Base-by-base conservation (phyloP, 2,329 filamentous ascomycete genomes). In the Hymenoscyphus linearis region DNA sequence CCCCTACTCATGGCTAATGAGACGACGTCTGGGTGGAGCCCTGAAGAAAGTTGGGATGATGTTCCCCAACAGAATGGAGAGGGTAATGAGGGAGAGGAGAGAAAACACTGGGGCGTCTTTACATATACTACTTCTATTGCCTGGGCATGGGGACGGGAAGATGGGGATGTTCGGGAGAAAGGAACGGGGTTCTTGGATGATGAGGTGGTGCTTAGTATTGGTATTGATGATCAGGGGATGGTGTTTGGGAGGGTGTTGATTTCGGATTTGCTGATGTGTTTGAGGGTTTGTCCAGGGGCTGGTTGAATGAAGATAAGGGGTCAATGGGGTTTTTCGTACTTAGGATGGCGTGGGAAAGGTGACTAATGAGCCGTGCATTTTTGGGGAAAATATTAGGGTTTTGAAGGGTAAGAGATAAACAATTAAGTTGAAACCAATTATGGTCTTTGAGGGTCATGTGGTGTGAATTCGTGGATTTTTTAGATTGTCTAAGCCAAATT, bases 211-310 rank as follows among this genome's bases (percentile, higher is more conserved):
- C 58, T 76, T 35, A 75, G 73, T 18, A 69, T 76, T 47, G 75
- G 74, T 1, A 66, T 76, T 61, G 74, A 75, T 60, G 75, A 76
- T 66, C 65, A 69, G 50, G 67, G 67, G 52, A 71, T 74, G 58
- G 70, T 67, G n/a, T 75, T 73, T 68, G 72, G 68, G 16, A 70
- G 66, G 55, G 69, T 73, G 34, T 67, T 66, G 59, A 73, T 71
- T 1, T 62, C 65, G 10, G 72, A 74, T 31, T 61, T 76, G 52
- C 63, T 76, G 58, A 65, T 68, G 57, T 76, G 75, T 68, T 60
- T 76, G 67, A 72, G 70, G 50, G 65, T 73, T 58, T 76, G 74
- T 66, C 90, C 90, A 64, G 86, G 86, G 56, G 40, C 18, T 16
- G 40, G 18, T 18, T 44, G n/a, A 44, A 16, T 2, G n/a, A n/a